A percentile compares a stretch with the other conserved stretches of the same genome.
phyloP scores from a whole-genome alignment of 345 rosid species.

The Euphorbia pulcherrima region DNA sequence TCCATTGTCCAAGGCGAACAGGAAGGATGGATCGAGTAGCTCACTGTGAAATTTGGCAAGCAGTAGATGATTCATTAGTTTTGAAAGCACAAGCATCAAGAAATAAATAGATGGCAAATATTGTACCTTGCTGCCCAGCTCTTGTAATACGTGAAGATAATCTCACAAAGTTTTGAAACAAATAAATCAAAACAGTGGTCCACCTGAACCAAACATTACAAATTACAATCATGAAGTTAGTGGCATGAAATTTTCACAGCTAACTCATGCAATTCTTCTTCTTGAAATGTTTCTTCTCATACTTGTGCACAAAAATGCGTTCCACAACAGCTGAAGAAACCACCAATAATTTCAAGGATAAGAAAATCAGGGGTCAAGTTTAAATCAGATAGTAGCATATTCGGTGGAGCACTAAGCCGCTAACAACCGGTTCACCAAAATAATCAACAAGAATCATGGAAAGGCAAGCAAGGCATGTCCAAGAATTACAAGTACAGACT shows the following conservation, averaged over 20 bases:
- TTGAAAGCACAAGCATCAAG: slow-evolving; percentile 1
- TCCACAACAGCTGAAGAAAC: not conserved
- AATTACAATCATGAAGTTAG: slow-evolving; percentile 1
- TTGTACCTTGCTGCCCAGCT: slow-evolving; percentile 95
- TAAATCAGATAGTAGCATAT: not conserved
- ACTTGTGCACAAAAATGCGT: not conserved
- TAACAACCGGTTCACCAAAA: not conserved
- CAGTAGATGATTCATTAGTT: slow-evolving; percentile 22
- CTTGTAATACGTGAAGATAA: slow-evolving; percentile 88
- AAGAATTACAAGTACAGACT: slow-evolving; percentile 1
- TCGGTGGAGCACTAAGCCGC: not conserved
- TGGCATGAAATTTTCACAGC: not conserved
- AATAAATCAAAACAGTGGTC: slow-evolving; percentile 96
- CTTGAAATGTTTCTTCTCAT: not conserved
- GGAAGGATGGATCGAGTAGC: slow-evolving; percentile 95
- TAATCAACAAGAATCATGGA: not conserved
- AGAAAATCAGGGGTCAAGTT: not conserved
- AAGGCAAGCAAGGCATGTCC: slow-evolving; percentile 4
- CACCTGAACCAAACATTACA: slow-evolving; percentile 49
- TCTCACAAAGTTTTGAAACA: slow-evolving; percentile 75
- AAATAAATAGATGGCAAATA: slow-evolving; percentile 8
- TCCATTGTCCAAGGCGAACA: slow-evolving; percentile 88
- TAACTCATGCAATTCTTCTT: no score
- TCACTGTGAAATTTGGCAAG: slow-evolving; percentile 51
- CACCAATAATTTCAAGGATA: not conserved